phyloP scores from a whole-genome alignment of 2,329 filamentous ascomycete species.

The Aspergillus versicolor region DNA sequence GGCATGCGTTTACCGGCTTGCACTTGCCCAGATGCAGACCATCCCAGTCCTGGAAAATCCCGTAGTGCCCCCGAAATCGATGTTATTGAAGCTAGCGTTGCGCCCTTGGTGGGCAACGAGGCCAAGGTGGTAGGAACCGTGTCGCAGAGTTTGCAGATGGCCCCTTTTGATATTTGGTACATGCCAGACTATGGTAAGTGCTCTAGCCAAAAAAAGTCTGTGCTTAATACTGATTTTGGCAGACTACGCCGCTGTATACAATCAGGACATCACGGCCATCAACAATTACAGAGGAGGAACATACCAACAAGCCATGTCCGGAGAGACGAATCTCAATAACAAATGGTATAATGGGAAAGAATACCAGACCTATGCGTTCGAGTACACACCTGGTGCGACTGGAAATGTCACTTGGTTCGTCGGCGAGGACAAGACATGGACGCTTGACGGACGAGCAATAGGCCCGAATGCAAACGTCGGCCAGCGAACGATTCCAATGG shows the following conservation, averaged over 20 bases:
- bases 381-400: slow-evolving; percentile 59
- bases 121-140: slow-evolving; percentile 58
- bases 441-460: slow-evolving; percentile 58
- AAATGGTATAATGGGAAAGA: slow-evolving; percentile 65
- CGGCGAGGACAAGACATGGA: slow-evolving; percentile 64
- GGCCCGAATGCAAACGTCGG: slow-evolving; percentile 70
- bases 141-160: slow-evolving; percentile 66
- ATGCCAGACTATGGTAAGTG: slow-evolving; percentile 57
- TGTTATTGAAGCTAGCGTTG: slow-evolving; percentile 67
- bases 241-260: slow-evolving; percentile 65
- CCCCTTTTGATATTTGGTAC: slow-evolving; percentile 70
- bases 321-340: slow-evolving; percentile 61
- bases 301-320: slow-evolving; percentile 64
- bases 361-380: slow-evolving; percentile 64
- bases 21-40: slow-evolving; percentile 63
- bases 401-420: slow-evolving; percentile 70
- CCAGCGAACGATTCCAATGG: slow-evolving; percentile 62
- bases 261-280: slow-evolving; percentile 56
- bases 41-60: slow-evolving; percentile 64
- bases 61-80: slow-evolving; percentile 71
- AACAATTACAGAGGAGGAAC: slow-evolving; percentile 62
- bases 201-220: background rate
- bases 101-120: slow-evolving; percentile 47
- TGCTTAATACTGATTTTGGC: background rate
- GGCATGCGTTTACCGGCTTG: slow-evolving; percentile 70